Conservation (phyloP, 129 eudicot species). For the Silybum marianum region DNA sequence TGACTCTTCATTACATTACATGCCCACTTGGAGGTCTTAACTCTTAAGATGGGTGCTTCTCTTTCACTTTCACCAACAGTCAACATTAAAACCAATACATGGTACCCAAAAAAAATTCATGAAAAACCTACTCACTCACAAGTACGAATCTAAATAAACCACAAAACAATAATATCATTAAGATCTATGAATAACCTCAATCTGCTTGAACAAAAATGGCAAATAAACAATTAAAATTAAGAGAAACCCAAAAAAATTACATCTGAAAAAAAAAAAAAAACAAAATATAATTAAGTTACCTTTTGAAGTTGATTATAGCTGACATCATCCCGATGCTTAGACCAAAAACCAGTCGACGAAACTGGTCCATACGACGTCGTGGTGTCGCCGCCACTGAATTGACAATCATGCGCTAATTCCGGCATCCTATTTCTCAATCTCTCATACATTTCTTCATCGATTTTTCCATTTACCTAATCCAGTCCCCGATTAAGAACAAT, state of each 20-base stretch:
- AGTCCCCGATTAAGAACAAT: conserved; percentile 20
- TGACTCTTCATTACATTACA: background rate
- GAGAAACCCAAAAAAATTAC: background rate
- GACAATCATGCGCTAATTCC: conserved; percentile 56
- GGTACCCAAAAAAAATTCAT: conserved; percentile 7
- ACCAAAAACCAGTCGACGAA: conserved; percentile 70
- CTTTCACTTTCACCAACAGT: conserved; percentile 16
- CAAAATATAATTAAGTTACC: conserved; percentile 46
- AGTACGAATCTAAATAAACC: conserved; percentile 16
- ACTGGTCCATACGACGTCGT: conserved; percentile 55
- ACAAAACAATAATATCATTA: background rate
- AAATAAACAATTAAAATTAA: conserved; percentile 1
- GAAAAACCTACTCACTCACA: conserved; percentile 16
- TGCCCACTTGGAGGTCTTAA: conserved; percentile 10
- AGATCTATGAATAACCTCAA: conserved; percentile 26
- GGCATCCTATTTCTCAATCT: conserved; percentile 58
- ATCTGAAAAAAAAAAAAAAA: background rate
- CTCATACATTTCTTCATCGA: conserved; percentile 29
- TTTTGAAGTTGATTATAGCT: conserved; percentile 86
- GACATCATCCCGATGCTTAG: conserved; percentile 68
- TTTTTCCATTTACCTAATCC: conserved; percentile 22
- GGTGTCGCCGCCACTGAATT: conserved; percentile 38
- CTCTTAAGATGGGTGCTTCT: conserved; percentile 5
- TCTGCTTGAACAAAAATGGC: background rate
- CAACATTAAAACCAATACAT: conserved; percentile 13